phyloP scores from a whole-genome alignment of 1,139 yeast genomes.

The Scheffersomyces cryptocercus region DNA sequence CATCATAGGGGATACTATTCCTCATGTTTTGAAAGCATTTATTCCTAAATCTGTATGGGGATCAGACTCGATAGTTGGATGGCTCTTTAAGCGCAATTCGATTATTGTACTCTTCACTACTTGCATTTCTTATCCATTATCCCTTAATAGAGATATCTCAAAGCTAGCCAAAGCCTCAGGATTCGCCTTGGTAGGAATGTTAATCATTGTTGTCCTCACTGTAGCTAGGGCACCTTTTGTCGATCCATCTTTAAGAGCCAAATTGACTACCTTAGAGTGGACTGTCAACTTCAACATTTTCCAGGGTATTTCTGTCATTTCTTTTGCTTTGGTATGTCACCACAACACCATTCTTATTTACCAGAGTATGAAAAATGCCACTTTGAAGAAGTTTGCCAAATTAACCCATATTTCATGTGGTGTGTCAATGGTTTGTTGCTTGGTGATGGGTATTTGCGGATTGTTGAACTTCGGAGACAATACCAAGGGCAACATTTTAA shows the following conservation, averaged over 20 bases:
- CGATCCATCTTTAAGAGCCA: slow-evolving; percentile 47
- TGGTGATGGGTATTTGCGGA: slow-evolving; percentile 79
- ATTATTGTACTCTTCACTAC: slow-evolving; percentile 70
- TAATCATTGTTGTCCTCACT: slow-evolving; percentile 72
- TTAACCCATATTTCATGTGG: slow-evolving; percentile 85
- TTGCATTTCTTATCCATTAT: slow-evolving; percentile 79
- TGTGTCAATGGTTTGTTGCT: slow-evolving; percentile 78
- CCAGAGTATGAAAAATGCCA: slow-evolving; percentile 76
- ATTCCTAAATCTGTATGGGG: slow-evolving; percentile 52
- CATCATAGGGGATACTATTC: slow-evolving; percentile 92
- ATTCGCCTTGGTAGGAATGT: slow-evolving; percentile 83
- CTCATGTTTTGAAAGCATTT: slow-evolving; percentile 77
- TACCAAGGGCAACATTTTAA: slow-evolving; percentile 84
- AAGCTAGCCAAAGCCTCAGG: slow-evolving; percentile 88
- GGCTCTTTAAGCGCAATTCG: slow-evolving; percentile 64
- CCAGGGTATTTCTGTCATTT: slow-evolving; percentile 88
- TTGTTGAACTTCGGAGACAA: slow-evolving; percentile 70
- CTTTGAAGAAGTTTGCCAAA: slow-evolving; percentile 68
- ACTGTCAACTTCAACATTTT: slow-evolving; percentile 67
- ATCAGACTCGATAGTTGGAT: slow-evolving; percentile 37
- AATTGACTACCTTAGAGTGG: slow-evolving; percentile 47
- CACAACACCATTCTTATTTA: slow-evolving; percentile 90
- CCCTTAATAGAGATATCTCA: slow-evolving; percentile 78
- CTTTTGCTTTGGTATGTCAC: slow-evolving; percentile 93
- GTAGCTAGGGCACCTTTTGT: slow-evolving; percentile 71